Base-by-base conservation (phyloP, 192 early-diverging fungal genomes). In the Linnemannia zychae region DNA sequence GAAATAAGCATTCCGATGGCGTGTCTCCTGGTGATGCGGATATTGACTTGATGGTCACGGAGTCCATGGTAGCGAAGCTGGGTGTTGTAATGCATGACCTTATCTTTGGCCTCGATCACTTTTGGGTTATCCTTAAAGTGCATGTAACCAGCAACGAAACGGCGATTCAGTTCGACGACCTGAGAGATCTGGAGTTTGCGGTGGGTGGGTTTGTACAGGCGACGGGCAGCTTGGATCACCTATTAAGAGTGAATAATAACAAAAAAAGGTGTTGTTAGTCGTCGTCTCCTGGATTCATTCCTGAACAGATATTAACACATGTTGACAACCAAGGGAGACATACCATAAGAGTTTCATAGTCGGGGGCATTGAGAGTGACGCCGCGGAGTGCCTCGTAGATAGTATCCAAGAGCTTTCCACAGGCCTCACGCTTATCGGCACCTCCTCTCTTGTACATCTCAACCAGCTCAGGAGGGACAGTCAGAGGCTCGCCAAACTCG, bases 21-120 rank as follows among this genome's bases (percentile, higher is more conserved):
- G 17, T 86, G 67, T n/a, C 94, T 90, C 28, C 93, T 91, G 28
- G 98, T 83, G 4, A 85, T 87, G 73, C 93, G 96, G 37, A 91
- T 94, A 63, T 96, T 92, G n/a, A 99, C 98, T 90, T 99, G 97
- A 89, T 99, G 98, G 76, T 99, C 98, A 28, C 93, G 92, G 73
- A 99, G 90, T 7, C 98, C 98, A 84, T 98, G 97, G 88, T 96
- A 96, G 66, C 93, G 92, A 60, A 99, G 90, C 79, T 96, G 88
- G 78, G 92, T 90, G 88, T 98, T 97, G 88, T 99, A 98, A 34
- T 93, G 91, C 47, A 91, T 87, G 24, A 98, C 92, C 44, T 92
- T 91, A 40, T 92, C 87, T 47, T 91, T 91, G 53, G 97, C 87
- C 34, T 95, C 94, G 75, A 91, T 89, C 20, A 98, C 95, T 38